A percentile compares a stretch with the other conserved stretches of the same genome.
Evolutionary conservation across 208 protist species (phyloP).

Genomic region (Lotmaria passim): DNA sequence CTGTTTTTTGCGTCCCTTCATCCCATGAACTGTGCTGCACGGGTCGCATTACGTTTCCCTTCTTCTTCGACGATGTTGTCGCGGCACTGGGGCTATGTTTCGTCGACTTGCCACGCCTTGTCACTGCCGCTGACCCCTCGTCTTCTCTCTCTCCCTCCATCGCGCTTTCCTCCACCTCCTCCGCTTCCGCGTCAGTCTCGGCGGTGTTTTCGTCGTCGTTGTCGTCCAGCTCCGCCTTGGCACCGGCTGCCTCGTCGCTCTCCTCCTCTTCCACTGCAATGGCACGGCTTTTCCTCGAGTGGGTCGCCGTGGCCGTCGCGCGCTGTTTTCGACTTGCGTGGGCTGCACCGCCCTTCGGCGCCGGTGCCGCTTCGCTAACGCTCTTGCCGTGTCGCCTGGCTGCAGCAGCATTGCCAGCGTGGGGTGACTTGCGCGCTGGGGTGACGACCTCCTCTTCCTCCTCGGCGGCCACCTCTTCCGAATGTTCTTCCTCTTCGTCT

Average conservation of each 20-base stretch:
- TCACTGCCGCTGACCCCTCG: slow-evolving; percentile 3
- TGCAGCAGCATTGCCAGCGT: not conserved
- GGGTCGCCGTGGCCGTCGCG: not conserved
- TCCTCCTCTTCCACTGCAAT: slow-evolving; percentile 16
- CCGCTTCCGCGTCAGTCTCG: slow-evolving; percentile 7
- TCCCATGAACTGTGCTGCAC: slow-evolving; percentile 67
- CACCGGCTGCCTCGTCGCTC: not conserved
- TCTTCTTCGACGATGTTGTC: slow-evolving; percentile 13
- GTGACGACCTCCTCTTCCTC: slow-evolving; percentile 30
- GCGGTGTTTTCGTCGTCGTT: slow-evolving; percentile 18
- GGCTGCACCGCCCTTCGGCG: not conserved
- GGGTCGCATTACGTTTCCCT: slow-evolving; percentile 26
- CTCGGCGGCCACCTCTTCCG: slow-evolving; percentile 10
- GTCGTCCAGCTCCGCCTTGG: slow-evolving; percentile 8
- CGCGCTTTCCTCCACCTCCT: not conserved
- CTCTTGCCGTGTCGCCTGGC: slow-evolving; percentile 8
- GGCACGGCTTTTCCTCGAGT: slow-evolving; percentile 3
- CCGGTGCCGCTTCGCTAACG: not conserved
- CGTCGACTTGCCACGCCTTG: slow-evolving; percentile 2
- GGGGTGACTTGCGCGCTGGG: slow-evolving; percentile 9
- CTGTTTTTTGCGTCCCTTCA: slow-evolving; percentile 31
- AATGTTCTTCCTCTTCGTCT: slow-evolving; percentile 17
- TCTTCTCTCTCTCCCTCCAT: not conserved
- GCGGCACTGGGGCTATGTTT: slow-evolving; percentile 3
- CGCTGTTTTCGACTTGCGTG: slow-evolving; percentile 8